phyloP scores from a whole-genome alignment of 139 green algal species.

The Penium margaritaceum region DNA sequence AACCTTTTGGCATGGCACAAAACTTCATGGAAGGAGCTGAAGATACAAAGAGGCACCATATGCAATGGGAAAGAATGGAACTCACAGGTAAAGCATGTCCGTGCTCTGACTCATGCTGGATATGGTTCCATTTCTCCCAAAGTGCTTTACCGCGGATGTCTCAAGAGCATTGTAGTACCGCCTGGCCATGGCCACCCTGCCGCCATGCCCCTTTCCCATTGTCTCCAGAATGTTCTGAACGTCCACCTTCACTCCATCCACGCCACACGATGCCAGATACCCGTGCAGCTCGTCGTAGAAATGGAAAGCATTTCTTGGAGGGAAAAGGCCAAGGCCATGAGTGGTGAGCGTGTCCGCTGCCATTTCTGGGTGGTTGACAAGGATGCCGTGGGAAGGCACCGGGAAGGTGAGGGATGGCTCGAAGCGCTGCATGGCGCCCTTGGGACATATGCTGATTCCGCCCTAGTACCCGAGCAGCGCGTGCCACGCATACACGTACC shows the following conservation, averaged over 20 bases:
- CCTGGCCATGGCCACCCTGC: conserved; percentile 55
- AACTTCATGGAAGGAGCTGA: too few species aligned
- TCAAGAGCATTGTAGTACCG: conserved; percentile 54
- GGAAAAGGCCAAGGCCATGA: conserved; percentile 68
- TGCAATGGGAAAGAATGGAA: neutral
- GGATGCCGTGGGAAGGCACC: conserved; percentile 46
- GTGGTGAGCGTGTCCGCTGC: conserved; percentile 58
- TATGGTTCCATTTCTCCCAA: conserved; percentile 81
- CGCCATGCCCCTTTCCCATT: conserved; percentile 55
- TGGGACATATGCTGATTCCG: conserved; percentile 64
- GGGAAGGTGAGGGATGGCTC: conserved; percentile 42
- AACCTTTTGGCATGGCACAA: too few species aligned
- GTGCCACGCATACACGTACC: conserved; percentile 87
- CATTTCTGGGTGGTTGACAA: conserved; percentile 76
- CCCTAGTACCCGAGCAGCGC: conserved; percentile 87
- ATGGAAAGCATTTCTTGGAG: conserved; percentile 20
- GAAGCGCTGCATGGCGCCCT: conserved; percentile 12
- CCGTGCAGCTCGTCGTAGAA: conserved; percentile 85
- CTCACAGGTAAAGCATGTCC: conserved; percentile 78
- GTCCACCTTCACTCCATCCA: conserved; percentile 86
- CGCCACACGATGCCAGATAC: conserved; percentile 66
- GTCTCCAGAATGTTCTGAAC: conserved; percentile 55
- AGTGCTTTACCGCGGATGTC: conserved; percentile 65
- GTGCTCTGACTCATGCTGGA: conserved; percentile 99
- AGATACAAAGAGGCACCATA: too few species aligned